Evolutionary conservation across 306 rosid species (phyloP).

Genomic region (Ammopiptanthus mongolicus): DNA sequence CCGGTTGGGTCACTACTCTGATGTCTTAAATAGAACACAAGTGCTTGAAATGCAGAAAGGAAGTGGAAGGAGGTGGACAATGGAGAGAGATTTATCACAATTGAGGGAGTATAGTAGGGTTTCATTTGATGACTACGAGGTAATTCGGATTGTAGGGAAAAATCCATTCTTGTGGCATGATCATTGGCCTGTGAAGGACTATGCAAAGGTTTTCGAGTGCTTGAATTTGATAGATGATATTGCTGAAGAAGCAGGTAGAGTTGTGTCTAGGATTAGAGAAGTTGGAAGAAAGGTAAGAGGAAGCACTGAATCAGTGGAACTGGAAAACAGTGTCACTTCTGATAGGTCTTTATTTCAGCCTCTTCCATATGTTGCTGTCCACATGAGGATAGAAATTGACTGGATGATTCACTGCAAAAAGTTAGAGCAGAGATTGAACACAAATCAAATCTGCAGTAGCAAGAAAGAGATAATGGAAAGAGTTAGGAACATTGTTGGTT

Average conservation of each 20-base stretch:
- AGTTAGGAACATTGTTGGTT: slow-evolving; percentile 46
- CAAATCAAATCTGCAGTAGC: slow-evolving; percentile 72
- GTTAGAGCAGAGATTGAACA: slow-evolving; percentile 58
- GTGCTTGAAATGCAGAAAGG: slow-evolving; percentile 69
- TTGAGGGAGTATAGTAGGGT: slow-evolving; percentile 46
- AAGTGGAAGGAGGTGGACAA: slow-evolving; percentile 94
- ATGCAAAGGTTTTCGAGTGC: slow-evolving; percentile 79
- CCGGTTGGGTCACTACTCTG: slow-evolving; percentile 45
- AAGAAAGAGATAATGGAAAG: slow-evolving; percentile 68
- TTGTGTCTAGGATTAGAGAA: slow-evolving; percentile 67
- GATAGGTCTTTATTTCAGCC: slow-evolving; percentile 8
- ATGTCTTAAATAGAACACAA: slow-evolving; percentile 40
- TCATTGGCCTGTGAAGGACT: slow-evolving; percentile 90
- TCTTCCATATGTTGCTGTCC: slow-evolving; percentile 71
- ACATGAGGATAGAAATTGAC: slow-evolving; percentile 90
- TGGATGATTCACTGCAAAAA: slow-evolving; percentile 97
- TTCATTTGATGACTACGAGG: slow-evolving; percentile 48
- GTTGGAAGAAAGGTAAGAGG: slow-evolving; percentile 29
- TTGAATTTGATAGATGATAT: slow-evolving; percentile 67
- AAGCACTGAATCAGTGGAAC: slow-evolving; percentile 3
- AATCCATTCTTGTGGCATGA: slow-evolving; percentile 97
- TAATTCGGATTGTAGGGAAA: slow-evolving; percentile 65
- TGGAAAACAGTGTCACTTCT: neutral
- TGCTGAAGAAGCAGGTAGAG: slow-evolving; percentile 57
- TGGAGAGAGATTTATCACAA: slow-evolving; percentile 71